phyloP scores from a whole-genome alignment of 192 early-diverging fungal genomes.

The Bifiguratus adelaidae region DNA sequence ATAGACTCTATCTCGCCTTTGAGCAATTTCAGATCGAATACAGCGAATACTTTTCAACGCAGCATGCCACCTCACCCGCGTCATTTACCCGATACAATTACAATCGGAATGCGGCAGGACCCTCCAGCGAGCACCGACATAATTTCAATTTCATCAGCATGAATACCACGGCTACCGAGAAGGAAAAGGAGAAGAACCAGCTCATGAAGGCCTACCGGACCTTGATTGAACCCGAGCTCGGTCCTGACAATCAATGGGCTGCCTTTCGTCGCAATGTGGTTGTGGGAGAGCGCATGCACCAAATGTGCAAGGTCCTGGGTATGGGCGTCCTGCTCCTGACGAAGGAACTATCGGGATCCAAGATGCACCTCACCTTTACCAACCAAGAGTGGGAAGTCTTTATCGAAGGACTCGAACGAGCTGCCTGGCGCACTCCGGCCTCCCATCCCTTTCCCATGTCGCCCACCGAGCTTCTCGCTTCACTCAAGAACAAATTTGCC shows the following conservation, averaged over 20 bases:
- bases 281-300: conserved; percentile 23
- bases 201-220: conserved; percentile 22
- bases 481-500: conserved; percentile 1
- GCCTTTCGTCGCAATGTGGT: conserved; percentile 25
- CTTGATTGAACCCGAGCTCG: conserved; percentile 16
- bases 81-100: too few species aligned
- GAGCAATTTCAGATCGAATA: conserved; percentile 17
- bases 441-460: neutral
- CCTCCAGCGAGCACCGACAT: too few species aligned
- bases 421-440: conserved; percentile 5
- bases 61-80: too few species aligned
- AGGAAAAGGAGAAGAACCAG: conserved; percentile 15
- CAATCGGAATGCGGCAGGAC: too few species aligned
- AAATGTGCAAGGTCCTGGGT: conserved; percentile 19
- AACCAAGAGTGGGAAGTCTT: conserved; percentile 27
- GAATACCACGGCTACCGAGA: neutral
- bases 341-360: conserved; percentile 29
- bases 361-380: conserved; percentile 23
- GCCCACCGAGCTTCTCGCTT: neutral
- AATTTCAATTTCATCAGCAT: too few species aligned
- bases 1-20: conserved; percentile 17
- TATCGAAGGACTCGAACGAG: conserved; percentile 12
- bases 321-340: conserved; percentile 31
- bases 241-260: conserved; percentile 17
- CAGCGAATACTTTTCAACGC: too few species aligned